Base-by-base conservation (phyloP, 129 eudicot genomes). In the Mikania micrantha region DNA sequence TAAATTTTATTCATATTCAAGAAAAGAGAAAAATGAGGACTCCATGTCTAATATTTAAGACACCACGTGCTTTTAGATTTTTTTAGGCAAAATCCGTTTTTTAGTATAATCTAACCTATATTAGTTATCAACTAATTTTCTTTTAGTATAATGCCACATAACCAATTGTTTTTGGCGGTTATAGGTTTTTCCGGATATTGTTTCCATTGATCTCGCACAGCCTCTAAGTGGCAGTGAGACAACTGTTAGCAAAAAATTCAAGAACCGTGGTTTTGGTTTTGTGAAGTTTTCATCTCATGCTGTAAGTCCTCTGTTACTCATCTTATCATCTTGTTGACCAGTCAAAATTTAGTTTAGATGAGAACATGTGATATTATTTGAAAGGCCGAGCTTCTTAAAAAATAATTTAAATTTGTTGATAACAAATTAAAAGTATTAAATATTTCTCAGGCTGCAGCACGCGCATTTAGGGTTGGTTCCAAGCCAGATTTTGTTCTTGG, bases 241-340 rank as follows among this genome's bases (percentile, higher is more conserved):
- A 17, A 44, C 56, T 61, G 72, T 77, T 19, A 77, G 81, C 40
- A 83, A 88, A 70, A 91, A 85, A 70, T 71, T 74, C 40, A 87
- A 70, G 50, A 91, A 91, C 69, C 96, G 96, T 27, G 97, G 97
- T 53, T 91, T 91, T 73, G 97, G 80, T 58, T 85, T 91, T 57
- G 97, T 87, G 59, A 85, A 83, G 73, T 91, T 91, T 75, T 56
- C 87, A 34, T 87, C 97, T 57, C 97, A 91, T 81, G 88, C 97
- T 47, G 97, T 91, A 67, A 85, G 93, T 81, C 49, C 48, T 73
- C 24, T 60, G 65, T 66, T 77, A 16, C 49, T 28, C 49, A 17
- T 9, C 17, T 15, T 61, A 49, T 44, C 22, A 38, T 70, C 22
- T 61, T 40, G 60, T 47, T 78, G 60, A 47, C 53, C 39, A 32